A percentile compares a stretch with the other conserved stretches of the same genome.
Conservation (phyloP, 805 yeast species). For the Henningerozyma blattae region DNA sequence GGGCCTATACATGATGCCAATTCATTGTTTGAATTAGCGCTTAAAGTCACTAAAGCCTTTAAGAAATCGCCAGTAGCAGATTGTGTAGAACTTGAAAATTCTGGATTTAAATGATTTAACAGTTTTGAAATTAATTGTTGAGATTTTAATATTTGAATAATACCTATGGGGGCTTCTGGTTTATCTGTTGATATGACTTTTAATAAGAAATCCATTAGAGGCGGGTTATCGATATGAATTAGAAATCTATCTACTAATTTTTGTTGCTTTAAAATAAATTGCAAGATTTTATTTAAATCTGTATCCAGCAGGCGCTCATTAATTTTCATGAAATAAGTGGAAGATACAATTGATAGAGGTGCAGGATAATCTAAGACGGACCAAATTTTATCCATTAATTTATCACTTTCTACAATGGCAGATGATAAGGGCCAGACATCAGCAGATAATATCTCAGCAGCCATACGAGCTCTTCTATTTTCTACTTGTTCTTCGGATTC, state of each 20-base stretch:
- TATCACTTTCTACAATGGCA: slow-evolving; percentile 66
- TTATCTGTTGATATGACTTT: slow-evolving; percentile 89
- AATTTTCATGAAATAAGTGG: slow-evolving; percentile 84
- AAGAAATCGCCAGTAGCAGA: slow-evolving; percentile 92
- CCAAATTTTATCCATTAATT: slow-evolving; percentile 67
- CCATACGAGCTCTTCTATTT: slow-evolving; percentile 45
- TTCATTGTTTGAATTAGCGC: slow-evolving; percentile 83
- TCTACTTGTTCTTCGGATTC: slow-evolving; percentile 29
- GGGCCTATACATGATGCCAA: slow-evolving; percentile 91
- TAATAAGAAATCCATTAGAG: slow-evolving; percentile 83
- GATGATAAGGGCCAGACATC: slow-evolving; percentile 94
- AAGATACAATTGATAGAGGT: slow-evolving; percentile 61
- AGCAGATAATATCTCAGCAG: slow-evolving; percentile 81
- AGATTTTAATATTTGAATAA: slow-evolving; percentile 59
- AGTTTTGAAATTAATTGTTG: slow-evolving; percentile 67
- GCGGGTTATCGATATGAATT: slow-evolving; percentile 83
- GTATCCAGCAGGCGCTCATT: slow-evolving; percentile 83
- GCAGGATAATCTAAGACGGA: slow-evolving; percentile 53
- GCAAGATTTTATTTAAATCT: slow-evolving; percentile 68
- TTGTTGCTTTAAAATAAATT: slow-evolving; percentile 56
- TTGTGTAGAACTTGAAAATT: slow-evolving; percentile 58
- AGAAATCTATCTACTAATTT: slow-evolving; percentile 69
- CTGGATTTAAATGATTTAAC: slow-evolving; percentile 58
- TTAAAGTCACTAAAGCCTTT: slow-evolving; percentile 85
- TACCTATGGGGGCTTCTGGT: slow-evolving; percentile 79